Percentiles rank a stretch among this genome's conserved stretches.
Conservation (phyloP, 305 asterid species). For the Fraxinus albicans region DNA sequence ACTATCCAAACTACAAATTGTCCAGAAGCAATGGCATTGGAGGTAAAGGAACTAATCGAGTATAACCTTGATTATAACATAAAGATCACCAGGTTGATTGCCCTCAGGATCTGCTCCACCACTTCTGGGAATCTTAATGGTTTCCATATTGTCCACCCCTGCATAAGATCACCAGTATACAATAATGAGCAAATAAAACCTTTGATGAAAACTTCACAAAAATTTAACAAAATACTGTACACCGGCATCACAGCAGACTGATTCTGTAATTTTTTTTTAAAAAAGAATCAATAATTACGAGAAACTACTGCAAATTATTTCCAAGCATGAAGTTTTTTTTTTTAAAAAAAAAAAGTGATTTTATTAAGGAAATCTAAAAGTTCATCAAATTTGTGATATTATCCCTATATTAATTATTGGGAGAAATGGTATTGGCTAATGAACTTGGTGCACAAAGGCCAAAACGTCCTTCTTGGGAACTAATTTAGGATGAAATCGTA, state of each 20-base stretch:
- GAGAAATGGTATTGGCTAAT: background rate
- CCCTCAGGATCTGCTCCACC: conserved; percentile 99
- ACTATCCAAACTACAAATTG: background rate
- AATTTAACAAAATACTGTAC: background rate
- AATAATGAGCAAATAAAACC: conserved; percentile 17
- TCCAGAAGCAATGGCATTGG: background rate
- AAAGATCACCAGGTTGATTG: conserved; percentile 86
- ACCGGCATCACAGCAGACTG: background rate
- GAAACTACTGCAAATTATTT: background rate
- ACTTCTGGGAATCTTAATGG: conserved; percentile 65
- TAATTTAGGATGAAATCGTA: conserved; percentile 2
- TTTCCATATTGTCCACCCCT: conserved; percentile 87
- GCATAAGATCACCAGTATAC: conserved; percentile 21
- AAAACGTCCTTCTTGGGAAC: background rate
- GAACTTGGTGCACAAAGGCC: conserved; percentile 16
- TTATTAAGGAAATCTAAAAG: background rate
- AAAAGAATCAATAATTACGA: background rate
- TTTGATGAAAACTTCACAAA: conserved; percentile 1
- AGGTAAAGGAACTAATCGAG: conserved; percentile 18
- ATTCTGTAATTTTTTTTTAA: background rate
- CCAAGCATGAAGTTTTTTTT: background rate
- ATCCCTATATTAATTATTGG: background rate
- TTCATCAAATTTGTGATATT: background rate
- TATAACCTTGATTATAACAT: conserved; percentile 67
- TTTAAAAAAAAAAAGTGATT: background rate